Base-by-base conservation (phyloP, 2,329 filamentous ascomycete genomes). In the Arthrobotrys iridis region DNA sequence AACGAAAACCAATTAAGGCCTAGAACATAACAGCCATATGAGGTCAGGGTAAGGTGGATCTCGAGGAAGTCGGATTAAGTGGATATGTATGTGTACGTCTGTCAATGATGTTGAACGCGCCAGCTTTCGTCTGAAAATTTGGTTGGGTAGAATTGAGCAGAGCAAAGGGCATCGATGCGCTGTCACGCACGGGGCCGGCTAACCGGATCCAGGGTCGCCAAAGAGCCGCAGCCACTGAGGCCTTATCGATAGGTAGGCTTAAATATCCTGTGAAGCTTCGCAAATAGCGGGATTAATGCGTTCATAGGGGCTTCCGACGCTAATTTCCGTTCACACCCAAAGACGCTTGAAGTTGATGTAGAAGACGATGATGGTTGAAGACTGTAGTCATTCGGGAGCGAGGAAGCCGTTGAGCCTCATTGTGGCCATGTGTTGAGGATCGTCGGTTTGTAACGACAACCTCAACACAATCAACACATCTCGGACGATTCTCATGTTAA, bases 81-180 rank as follows among this genome's bases (percentile, higher is more conserved):
- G 15, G 41, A 57, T 37, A 15, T 58, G 37, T 22, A 40, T 18
- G 30, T 6, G 33, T 59, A 57, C 24, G 55, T 15, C 20, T 37
- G 30, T 55, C 50, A 55, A 55, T 55, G 48, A 55, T 70, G 65
- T 58, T 55, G 65, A 70, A 70, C 55, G 55, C 65, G 55, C 64
- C 15, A 37, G 59, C 18, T 46, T 64, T 55, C 59, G 48, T 73
- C 68, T 62, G 68, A 63, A 73, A 73, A 59, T 55, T 57, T 59
- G 50, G 40, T 50, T 65, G 62, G 68, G 57, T 15, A 30, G 24
- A 46, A 55, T 35, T 20, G 30, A 45, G 45, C 33, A 52, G 55
- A 45, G 40, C 11, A 46, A 48, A 65, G 67, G 46, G 48, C 66
- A 71, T 63, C 66, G 58, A 63, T 71, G 66, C 66, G 66, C 66